phyloP scores from a whole-genome alignment of 352 stramenopile genomes.

The Elongisporangium undulatum region DNA sequence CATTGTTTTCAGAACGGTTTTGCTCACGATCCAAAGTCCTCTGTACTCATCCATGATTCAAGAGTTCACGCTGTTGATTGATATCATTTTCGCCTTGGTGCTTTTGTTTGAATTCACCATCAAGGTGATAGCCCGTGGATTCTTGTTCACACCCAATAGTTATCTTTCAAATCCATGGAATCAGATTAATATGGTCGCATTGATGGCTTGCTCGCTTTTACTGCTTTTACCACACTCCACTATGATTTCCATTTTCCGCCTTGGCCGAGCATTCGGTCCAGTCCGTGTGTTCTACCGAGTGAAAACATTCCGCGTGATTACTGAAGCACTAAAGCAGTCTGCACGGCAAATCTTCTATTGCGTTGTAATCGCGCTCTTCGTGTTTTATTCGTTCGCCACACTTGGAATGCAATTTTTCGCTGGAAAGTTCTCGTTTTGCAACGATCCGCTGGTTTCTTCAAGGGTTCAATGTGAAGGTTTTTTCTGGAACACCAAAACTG shows the following conservation, averaged over 20 bases:
- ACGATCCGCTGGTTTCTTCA: slow-evolving; percentile 49
- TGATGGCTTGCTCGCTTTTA: slow-evolving; percentile 72
- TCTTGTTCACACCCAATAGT: slow-evolving; percentile 71
- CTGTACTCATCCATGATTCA: slow-evolving; percentile 77
- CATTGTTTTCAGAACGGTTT: slow-evolving; percentile 71
- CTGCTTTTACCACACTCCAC: slow-evolving; percentile 71
- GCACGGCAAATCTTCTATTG: slow-evolving; percentile 78
- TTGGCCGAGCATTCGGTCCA: slow-evolving; percentile 73
- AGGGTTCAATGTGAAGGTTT: slow-evolving; percentile 54
- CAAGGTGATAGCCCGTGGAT: slow-evolving; percentile 77
- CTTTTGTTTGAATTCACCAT: slow-evolving; percentile 81
- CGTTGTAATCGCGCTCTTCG: slow-evolving; percentile 67
- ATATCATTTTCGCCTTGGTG: slow-evolving; percentile 65
- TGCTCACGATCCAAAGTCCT: slow-evolving; percentile 73
- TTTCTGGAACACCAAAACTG: slow-evolving; percentile 47
- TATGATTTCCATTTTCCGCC: slow-evolving; percentile 66
- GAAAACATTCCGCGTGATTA: slow-evolving; percentile 83
- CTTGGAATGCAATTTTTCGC: slow-evolving; percentile 84
- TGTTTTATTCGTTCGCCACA: slow-evolving; percentile 85
- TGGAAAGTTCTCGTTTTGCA: slow-evolving; percentile 78
- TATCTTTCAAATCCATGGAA: slow-evolving; percentile 85
- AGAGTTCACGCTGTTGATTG: slow-evolving; percentile 71
- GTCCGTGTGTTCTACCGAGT: slow-evolving; percentile 86
- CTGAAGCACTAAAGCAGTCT: slow-evolving; percentile 71
- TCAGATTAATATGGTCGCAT: slow-evolving; percentile 78